phyloP scores from a whole-genome alignment of 306 rosid genomes.

The Gillenia trifoliata region DNA sequence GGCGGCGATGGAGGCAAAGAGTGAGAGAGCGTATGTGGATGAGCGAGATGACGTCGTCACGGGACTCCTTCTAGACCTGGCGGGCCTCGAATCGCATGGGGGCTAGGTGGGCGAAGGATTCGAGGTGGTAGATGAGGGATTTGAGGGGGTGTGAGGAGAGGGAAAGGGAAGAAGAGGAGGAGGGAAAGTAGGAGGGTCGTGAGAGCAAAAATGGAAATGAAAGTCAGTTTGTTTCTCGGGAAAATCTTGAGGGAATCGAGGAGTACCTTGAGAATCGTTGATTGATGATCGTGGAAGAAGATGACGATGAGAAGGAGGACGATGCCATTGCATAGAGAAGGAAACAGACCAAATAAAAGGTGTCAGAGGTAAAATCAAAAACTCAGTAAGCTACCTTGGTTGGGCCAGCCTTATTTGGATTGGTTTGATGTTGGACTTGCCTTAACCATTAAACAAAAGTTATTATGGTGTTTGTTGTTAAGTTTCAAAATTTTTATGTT shows the following conservation, averaged over 20 bases:
- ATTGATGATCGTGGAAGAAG: neutral
- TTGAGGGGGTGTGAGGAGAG: constrained; percentile 39
- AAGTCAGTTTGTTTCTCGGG: constrained; percentile 35
- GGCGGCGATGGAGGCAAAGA: constrained; percentile 51
- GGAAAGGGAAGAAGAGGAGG: constrained; percentile 45
- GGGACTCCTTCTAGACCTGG: constrained; percentile 64
- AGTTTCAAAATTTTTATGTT: no score
- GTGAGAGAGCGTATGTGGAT: constrained; percentile 53
- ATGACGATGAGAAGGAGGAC: no score
- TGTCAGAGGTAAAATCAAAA: no score
- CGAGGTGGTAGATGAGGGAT: constrained; percentile 65
- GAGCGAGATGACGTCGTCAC: constrained; percentile 50
- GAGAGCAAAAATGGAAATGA: constrained; percentile 43
- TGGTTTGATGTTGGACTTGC: no score
- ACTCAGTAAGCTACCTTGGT: no score
- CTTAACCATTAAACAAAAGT: no score
- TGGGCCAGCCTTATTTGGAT: no score
- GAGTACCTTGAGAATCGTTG: constrained; percentile 14
- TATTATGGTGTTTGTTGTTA: no score
- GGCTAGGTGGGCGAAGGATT: constrained; percentile 51
- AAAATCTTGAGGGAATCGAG: constrained; percentile 37
- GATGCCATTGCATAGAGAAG: no score
- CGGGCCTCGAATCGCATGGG: constrained; percentile 74
- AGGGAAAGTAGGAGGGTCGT: constrained; percentile 54
- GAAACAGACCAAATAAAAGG: no score